A percentile compares a stretch with the other conserved stretches of the same genome.
Conservation (phyloP, 371 early-diverging fungal genomes). For the Haplosporangium sp. region DNA sequence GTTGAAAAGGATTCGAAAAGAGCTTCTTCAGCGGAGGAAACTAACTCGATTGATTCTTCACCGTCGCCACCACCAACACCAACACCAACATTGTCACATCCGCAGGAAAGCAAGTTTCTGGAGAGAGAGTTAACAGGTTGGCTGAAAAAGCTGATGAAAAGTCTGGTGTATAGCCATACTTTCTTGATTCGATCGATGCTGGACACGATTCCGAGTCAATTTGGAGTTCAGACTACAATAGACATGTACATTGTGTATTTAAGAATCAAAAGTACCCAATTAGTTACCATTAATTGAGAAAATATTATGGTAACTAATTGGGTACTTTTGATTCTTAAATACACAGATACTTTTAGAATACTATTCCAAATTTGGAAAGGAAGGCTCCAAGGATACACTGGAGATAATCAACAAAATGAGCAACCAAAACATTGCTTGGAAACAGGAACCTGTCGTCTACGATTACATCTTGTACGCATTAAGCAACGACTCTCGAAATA, state of each 20-base stretch:
- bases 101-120: neutral
- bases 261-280: too few relatives aligned
- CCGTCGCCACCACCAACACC: too few relatives aligned
- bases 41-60: too few relatives aligned
- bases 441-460: conserved; percentile 29
- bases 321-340: too few relatives aligned
- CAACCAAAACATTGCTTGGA: conserved; percentile 21
- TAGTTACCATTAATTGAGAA: too few relatives aligned
- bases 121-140: conserved; percentile 55
- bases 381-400: conserved; percentile 23
- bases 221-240: conserved; percentile 33
- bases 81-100: neutral
- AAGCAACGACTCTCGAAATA: conserved; percentile 28
- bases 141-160: conserved; percentile 82
- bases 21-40: too few relatives aligned
- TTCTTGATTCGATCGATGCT: conserved; percentile 32
- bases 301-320: too few relatives aligned
- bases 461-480: conserved; percentile 31
- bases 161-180: conserved; percentile 60
- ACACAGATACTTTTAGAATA: conserved; percentile 23
- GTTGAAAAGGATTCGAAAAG: too few relatives aligned
- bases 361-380: conserved; percentile 28
- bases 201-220: conserved; percentile 22
- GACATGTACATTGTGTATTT: conserved; percentile 41
- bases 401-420: conserved; percentile 23